Evolutionary conservation across 768 basidiomycete genomes (phyloP).

Genomic region (Rhodocollybia butyracea): DNA sequence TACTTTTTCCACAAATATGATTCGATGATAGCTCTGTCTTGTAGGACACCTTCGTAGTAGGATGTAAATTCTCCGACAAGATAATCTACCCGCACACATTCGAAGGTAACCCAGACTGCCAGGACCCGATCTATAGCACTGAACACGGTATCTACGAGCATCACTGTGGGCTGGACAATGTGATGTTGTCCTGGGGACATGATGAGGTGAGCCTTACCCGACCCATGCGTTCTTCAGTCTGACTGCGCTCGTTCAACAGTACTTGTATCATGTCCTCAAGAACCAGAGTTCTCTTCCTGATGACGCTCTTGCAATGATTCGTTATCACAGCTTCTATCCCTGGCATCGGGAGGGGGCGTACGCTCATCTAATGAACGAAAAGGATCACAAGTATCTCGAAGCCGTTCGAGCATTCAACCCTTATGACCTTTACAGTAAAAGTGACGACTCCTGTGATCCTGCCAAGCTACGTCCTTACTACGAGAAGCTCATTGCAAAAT

Average conservation of each 20-base stretch:
- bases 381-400: slow-evolving; percentile 58
- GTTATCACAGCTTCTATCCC: slow-evolving; percentile 88
- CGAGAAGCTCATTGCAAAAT: slow-evolving; percentile 75
- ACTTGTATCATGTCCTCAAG: slow-evolving; percentile 81
- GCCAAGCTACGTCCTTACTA: slow-evolving; percentile 80
- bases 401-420: slow-evolving; percentile 90
- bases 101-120: slow-evolving; percentile 63
- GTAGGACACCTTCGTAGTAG: slow-evolving; percentile 74
- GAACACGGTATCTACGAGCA: slow-evolving; percentile 74
- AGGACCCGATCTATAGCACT: slow-evolving; percentile 67
- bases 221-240: background rate
- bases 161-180: slow-evolving; percentile 79
- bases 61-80: slow-evolving; percentile 82
- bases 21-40: background rate
- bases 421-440: slow-evolving; percentile 92
- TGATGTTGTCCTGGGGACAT: slow-evolving; percentile 90
- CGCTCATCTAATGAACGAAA: slow-evolving; percentile 70
- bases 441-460: slow-evolving; percentile 61
- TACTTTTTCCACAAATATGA: background rate
- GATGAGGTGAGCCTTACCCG: slow-evolving; percentile 61
- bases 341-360: slow-evolving; percentile 93
- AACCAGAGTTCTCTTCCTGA: slow-evolving; percentile 77
- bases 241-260: slow-evolving; percentile 37
- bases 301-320: slow-evolving; percentile 87
- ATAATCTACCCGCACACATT: slow-evolving; percentile 82